phyloP scores from a whole-genome alignment of 192 early-diverging fungal species.

The Coemansia nantahalensis region DNA sequence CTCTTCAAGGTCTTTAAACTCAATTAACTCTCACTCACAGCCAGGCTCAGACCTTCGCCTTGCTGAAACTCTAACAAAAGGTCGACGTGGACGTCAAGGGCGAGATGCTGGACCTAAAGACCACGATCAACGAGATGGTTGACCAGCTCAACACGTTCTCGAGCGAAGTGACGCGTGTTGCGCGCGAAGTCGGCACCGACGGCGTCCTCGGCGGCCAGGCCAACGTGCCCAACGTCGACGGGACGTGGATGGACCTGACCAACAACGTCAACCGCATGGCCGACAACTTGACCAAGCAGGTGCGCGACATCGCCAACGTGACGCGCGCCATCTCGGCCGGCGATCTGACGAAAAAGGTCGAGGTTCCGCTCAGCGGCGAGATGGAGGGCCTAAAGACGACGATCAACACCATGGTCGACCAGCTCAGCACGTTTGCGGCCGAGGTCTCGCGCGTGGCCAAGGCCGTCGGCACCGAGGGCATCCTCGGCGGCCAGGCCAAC shows the following conservation, averaged over 20 bases:
- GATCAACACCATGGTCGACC: slow-evolving; percentile 64
- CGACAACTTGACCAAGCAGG: slow-evolving; percentile 64
- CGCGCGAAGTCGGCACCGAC: slow-evolving; percentile 65
- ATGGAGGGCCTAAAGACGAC: slow-evolving; percentile 59
- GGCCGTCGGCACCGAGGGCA: slow-evolving; percentile 70
- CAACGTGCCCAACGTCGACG: slow-evolving; percentile 57
- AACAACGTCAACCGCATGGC: slow-evolving; percentile 74
- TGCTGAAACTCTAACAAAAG: too few species aligned
- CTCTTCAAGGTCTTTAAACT: too few species aligned
- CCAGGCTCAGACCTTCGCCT: too few species aligned
- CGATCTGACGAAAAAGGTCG: slow-evolving; percentile 56
- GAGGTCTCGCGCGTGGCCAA: slow-evolving; percentile 64
- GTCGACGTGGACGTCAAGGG: slow-evolving; percentile 57
- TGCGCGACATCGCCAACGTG: slow-evolving; percentile 65
- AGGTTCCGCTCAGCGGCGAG: slow-evolving; percentile 58
- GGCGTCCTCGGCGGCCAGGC: slow-evolving; percentile 67
- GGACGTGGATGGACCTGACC: slow-evolving; percentile 65
- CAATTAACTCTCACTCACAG: too few species aligned
- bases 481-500: slow-evolving; percentile 72
- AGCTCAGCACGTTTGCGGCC: slow-evolving; percentile 57
- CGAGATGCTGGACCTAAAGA: slow-evolving; percentile 65
- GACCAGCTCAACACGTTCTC: slow-evolving; percentile 55
- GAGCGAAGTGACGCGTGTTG: slow-evolving; percentile 57
- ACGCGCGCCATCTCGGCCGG: slow-evolving; percentile 66
- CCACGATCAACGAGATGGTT: slow-evolving; percentile 65